Conservation (phyloP, 495 filamentous ascomycete species). For the Penicillium silybi region DNA sequence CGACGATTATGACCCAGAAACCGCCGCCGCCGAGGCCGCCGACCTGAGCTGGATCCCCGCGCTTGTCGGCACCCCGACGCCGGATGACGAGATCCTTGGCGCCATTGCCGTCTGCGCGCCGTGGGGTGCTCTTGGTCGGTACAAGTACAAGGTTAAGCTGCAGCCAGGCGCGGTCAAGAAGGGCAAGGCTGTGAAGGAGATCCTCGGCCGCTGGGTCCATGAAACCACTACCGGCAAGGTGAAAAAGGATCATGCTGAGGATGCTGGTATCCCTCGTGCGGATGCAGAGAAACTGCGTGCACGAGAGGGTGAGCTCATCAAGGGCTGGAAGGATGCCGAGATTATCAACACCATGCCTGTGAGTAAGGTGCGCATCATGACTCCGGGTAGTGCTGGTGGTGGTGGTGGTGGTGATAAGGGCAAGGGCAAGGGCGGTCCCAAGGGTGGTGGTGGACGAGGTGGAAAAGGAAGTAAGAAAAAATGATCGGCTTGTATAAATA, state of each 20-base stretch:
- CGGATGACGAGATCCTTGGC: constrained; percentile 84
- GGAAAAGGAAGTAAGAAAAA: constrained; percentile 47
- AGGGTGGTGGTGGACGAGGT: constrained; percentile 35
- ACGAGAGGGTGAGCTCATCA: constrained; percentile 76
- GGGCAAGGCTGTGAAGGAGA: constrained; percentile 90
- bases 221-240: constrained; percentile 48
- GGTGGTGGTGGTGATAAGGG: constrained; percentile 44
- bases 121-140: constrained; percentile 70
- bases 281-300: constrained; percentile 78
- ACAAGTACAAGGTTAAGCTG: constrained; percentile 88
- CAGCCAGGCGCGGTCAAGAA: constrained; percentile 90
- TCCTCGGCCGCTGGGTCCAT: constrained; percentile 67
- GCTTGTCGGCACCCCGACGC: constrained; percentile 70
- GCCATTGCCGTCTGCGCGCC: constrained; percentile 89
- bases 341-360: constrained; percentile 78
- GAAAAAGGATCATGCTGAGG: constrained; percentile 46
- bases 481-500: constrained; percentile 10
- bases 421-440: constrained; percentile 37
- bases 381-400: constrained; percentile 43
- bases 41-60: constrained; percentile 61
- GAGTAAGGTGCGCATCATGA: constrained; percentile 79
- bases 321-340: constrained; percentile 75
- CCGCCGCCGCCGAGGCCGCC: constrained; percentile 38
- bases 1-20: constrained; percentile 57
- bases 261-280: constrained; percentile 50